A percentile compares a stretch with the other conserved stretches of the same genome.
Evolutionary conservation across 2,329 filamentous ascomycete species (phyloP).

Genomic region (Aspergillus costaricaensis): DNA sequence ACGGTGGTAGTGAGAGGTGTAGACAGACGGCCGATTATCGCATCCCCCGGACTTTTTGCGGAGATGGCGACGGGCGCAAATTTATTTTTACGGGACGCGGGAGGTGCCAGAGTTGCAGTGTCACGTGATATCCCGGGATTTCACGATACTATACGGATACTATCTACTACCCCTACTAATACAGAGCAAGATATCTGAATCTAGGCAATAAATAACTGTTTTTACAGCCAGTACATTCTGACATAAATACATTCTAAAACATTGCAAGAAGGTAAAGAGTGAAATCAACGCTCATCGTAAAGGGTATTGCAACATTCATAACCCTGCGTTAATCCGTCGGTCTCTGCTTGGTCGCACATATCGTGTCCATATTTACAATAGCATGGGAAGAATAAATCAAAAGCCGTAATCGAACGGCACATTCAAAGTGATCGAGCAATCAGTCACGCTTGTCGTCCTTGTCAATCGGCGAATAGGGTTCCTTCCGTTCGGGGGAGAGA

Average conservation of each 20-base stretch:
- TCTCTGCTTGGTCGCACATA: constrained; percentile 17
- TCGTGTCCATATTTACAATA: constrained; percentile 25
- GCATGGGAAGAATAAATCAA: constrained; percentile 1
- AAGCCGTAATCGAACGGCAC: not conserved
- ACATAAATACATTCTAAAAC: not conserved
- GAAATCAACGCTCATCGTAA: constrained; percentile 32
- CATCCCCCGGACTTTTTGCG: constrained; percentile 26
- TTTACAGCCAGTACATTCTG: not conserved
- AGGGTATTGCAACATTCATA: constrained; percentile 33
- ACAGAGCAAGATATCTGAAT: too few species aligned
- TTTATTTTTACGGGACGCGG: constrained; percentile 33
- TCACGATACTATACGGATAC: too few species aligned
- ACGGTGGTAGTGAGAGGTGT: not conserved
- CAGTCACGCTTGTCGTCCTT: constrained; percentile 39
- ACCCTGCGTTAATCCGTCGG: constrained; percentile 34
- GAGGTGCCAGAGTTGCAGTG: constrained; percentile 15
- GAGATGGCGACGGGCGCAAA: constrained; percentile 33
- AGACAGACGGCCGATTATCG: constrained; percentile 1
- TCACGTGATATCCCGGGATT: constrained; percentile 25
- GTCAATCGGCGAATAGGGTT: constrained; percentile 20
- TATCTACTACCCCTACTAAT: too few species aligned
- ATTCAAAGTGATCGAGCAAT: constrained; percentile 8
- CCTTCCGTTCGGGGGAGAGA: constrained; percentile 51
- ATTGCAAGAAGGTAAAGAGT: constrained; percentile 16
- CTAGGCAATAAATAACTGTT: too few species aligned